Evolutionary conservation across 2,329 filamentous ascomycete genomes (phyloP).

Genomic region (Emericellopsis atlantica): DNA sequence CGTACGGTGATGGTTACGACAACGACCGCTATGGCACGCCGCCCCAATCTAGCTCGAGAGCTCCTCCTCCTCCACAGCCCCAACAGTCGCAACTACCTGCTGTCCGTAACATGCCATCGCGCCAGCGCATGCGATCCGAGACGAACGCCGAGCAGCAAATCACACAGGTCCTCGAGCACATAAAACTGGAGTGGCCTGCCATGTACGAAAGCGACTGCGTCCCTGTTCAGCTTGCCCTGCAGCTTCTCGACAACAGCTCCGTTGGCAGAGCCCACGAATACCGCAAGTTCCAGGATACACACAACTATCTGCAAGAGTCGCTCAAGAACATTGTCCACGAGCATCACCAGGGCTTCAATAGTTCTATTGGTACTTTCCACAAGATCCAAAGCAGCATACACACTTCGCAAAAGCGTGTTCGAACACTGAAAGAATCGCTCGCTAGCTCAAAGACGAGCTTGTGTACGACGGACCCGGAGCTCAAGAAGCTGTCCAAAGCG

Average conservation of each 20-base stretch:
- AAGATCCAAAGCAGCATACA: conserved; percentile 94
- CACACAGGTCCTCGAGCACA: conserved; percentile 60
- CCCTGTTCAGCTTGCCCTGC: conserved; percentile 87
- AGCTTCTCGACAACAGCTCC: conserved; percentile 87
- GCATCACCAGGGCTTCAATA: conserved; percentile 98
- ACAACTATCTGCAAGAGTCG: conserved; percentile 81
- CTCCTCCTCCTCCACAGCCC: conserved; percentile 2
- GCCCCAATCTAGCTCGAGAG: conserved; percentile 6
- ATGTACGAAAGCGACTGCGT: conserved; percentile 84
- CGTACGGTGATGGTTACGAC: conserved; percentile 29
- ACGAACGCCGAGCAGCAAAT: conserved; percentile 43
- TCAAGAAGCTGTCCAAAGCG: conserved; percentile 76
- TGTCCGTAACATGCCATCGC: conserved; percentile 19
- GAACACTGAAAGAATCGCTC: conserved; percentile 72
- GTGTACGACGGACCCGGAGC: conserved; percentile 74
- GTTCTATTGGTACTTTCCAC: conserved; percentile 96
- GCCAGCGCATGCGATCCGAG: conserved; percentile 20
- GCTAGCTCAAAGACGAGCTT: conserved; percentile 69
- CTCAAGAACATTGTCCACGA: conserved; percentile 95
- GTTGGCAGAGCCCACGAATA: conserved; percentile 86
- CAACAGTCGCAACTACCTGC: conserved; percentile 7
- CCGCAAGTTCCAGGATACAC: conserved; percentile 69
- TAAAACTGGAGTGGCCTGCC: conserved; percentile 80
- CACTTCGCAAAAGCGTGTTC: conserved; percentile 73
- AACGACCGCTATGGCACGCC: conserved; percentile 22